phyloP scores from a whole-genome alignment of 257 asterid genomes.

The Marsdenia floribunda region DNA sequence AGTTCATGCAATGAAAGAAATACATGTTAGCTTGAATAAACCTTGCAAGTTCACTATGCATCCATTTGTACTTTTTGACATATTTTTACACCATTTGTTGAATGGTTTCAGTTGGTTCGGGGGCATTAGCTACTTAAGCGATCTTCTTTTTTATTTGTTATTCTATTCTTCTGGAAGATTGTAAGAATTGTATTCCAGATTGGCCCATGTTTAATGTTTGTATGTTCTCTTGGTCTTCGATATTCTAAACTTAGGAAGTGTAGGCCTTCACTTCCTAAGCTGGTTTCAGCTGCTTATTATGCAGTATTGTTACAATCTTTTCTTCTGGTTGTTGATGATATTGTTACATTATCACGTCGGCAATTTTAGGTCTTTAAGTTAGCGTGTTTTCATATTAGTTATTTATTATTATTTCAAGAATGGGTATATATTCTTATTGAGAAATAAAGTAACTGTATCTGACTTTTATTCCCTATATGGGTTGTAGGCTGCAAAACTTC shows the following conservation, averaged over 20 bases:
- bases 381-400: neutral
- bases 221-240: slow-evolving; percentile 1
- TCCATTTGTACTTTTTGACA: neutral
- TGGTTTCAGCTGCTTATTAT: neutral
- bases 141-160: neutral
- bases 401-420: neutral
- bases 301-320: neutral
- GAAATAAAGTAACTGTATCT: slow-evolving; percentile 1
- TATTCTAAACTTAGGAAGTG: neutral
- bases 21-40: neutral
- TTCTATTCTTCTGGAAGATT: neutral
- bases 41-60: neutral
- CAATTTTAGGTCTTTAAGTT: neutral
- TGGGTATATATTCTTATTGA: neutral
- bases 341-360: neutral
- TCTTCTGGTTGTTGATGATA: neutral
- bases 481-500: slow-evolving; percentile 55
- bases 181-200: neutral
- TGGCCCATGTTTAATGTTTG: neutral
- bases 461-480: slow-evolving; percentile 21
- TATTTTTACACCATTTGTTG: neutral
- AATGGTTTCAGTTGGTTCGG: neutral
- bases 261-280: neutral
- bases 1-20: neutral
- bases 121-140: neutral